Evolutionary conservation across 495 filamentous ascomycete genomes (phyloP).

Genomic region (Neurospora sublineolata): DNA sequence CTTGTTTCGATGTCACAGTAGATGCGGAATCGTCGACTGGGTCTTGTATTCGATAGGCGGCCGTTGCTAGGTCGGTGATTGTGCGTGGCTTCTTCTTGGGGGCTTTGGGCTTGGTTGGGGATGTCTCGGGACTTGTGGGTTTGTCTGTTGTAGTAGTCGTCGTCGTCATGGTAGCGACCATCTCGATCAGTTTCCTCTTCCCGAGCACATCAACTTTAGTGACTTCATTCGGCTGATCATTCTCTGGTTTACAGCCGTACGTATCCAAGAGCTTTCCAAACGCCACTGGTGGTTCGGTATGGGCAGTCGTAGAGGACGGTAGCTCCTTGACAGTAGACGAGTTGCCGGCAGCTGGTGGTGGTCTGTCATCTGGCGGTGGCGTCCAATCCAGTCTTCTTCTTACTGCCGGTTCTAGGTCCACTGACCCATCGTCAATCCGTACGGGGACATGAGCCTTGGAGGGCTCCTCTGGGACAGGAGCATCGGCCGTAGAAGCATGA

Average conservation of each 20-base stretch:
- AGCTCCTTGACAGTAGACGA: constrained; percentile 21
- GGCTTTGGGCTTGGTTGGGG: constrained; percentile 40
- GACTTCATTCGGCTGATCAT: background rate
- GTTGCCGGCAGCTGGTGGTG: constrained; percentile 8
- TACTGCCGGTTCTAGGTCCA: constrained; percentile 35
- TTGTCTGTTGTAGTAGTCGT: constrained; percentile 1
- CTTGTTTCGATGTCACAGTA: constrained; percentile 11
- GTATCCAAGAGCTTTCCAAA: constrained; percentile 25
- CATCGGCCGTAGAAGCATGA: background rate
- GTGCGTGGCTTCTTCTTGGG: constrained; percentile 68
- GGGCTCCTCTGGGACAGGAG: background rate
- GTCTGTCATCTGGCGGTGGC: constrained; percentile 32
- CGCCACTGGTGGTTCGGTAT: background rate
- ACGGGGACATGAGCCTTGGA: background rate
- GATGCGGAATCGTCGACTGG: background rate
- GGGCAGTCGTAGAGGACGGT: constrained; percentile 7
- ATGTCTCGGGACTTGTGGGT: constrained; percentile 12
- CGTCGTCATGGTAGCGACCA: constrained; percentile 22
- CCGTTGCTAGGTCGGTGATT: constrained; percentile 74
- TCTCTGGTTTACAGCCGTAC: constrained; percentile 18
- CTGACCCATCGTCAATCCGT: constrained; percentile 11
- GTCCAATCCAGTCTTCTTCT: constrained; percentile 48
- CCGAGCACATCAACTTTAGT: constrained; percentile 18
- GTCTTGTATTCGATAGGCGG: constrained; percentile 48
- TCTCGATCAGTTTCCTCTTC: constrained; percentile 42